These are phyloP conservation scores for Vitis hybrid DNA, from an alignment of 177 flowering plant species.

Conservation along the genomic window DNA sequence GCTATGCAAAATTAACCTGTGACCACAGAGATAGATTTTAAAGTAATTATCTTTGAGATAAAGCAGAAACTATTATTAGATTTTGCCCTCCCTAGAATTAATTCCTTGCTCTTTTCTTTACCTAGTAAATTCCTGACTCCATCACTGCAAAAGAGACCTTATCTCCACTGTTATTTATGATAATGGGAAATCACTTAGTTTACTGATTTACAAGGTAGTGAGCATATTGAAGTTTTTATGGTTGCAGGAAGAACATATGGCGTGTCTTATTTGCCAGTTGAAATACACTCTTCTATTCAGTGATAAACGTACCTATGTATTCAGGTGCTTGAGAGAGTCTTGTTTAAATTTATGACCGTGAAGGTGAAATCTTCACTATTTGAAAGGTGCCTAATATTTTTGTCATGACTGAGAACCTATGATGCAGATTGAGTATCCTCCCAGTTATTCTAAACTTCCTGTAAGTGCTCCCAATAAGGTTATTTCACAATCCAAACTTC, in stretches of 20 bases:
- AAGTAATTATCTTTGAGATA: too few species aligned
- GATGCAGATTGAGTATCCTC: neutral
- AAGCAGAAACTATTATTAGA: too few species aligned
- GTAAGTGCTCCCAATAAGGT: neutral
- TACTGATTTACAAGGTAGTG: too few species aligned
- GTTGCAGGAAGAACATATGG: neutral
- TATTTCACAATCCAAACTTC: neutral
- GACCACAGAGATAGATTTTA: neutral
- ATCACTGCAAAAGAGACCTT: too few species aligned
- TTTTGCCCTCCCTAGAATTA: too few species aligned
- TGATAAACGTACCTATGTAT: neutral
- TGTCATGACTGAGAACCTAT: neutral
- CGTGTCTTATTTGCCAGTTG: neutral
- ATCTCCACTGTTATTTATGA: too few species aligned
- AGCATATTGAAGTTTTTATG: neutral
- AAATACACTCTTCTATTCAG: neutral
- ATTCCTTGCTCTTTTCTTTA: too few species aligned
- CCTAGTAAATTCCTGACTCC: too few species aligned
- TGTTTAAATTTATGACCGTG: too few species aligned
- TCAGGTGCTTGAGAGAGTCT: neutral
- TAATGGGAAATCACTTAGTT: too few species aligned
- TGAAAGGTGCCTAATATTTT: neutral
- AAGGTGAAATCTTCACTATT: neutral
- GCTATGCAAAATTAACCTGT: neutral
- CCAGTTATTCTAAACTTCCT: neutral